phyloP scores from a whole-genome alignment of 140 eudicot species.

The Oenanthe javanica region DNA sequence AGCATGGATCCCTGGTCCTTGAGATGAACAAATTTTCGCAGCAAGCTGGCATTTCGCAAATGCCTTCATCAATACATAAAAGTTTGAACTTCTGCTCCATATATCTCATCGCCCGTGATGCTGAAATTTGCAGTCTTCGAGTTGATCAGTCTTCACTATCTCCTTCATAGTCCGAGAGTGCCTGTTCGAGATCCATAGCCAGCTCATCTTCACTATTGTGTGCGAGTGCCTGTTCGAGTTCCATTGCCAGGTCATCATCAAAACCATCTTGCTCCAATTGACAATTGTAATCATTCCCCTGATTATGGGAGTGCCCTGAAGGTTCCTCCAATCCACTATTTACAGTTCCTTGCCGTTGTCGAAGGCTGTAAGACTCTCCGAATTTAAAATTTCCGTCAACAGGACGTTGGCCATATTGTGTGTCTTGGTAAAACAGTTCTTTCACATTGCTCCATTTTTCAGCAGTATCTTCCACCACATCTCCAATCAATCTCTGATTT shows the following conservation, averaged over 20 bases:
- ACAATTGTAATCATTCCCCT: not conserved
- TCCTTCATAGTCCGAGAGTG: conserved; percentile 23
- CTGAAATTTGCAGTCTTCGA: not conserved
- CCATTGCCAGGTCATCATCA: conserved; percentile 34
- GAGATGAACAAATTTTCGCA: no score
- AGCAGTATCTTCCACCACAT: conserved; percentile 47
- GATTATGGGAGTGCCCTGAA: conserved; percentile 16
- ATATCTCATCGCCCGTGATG: not conserved
- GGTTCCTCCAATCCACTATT: not conserved
- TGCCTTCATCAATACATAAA: not conserved
- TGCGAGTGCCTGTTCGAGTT: conserved; percentile 36
- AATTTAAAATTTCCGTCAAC: not conserved
- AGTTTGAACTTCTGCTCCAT: not conserved
- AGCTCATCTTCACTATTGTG: conserved; percentile 23
- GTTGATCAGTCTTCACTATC: conserved; percentile 6
- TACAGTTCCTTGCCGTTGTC: not conserved
- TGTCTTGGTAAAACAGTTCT: conserved; percentile 45
- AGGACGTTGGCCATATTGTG: conserved; percentile 26
- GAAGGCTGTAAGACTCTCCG: not conserved
- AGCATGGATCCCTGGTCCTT: not conserved
- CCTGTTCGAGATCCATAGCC: conserved; percentile 37
- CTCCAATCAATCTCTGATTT: conserved; percentile 49
- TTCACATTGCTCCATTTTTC: conserved; percentile 51
- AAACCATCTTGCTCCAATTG: conserved; percentile 11
- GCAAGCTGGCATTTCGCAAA: not conserved